Conservation (phyloP, 345 rosid species). For the Pistacia vera region DNA sequence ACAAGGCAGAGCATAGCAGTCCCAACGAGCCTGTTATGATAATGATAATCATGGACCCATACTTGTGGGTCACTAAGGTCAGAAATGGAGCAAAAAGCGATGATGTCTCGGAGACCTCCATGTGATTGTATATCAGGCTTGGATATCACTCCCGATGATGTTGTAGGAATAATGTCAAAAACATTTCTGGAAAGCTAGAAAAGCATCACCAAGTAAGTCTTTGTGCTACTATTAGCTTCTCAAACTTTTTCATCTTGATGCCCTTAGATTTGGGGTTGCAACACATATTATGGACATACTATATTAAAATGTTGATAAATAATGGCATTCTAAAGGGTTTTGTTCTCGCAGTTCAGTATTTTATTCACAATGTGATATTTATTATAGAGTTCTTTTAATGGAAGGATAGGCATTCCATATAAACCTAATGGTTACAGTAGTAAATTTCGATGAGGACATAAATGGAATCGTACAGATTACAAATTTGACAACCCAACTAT, state of each 20-base stretch:
- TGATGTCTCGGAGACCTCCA: slow-evolving; percentile 60
- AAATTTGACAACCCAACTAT: not conserved
- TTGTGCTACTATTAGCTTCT: not conserved
- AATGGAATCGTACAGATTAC: not conserved
- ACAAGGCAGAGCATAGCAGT: slow-evolving; percentile 34
- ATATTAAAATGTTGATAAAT: not conserved
- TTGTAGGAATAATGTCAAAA: slow-evolving; percentile 86
- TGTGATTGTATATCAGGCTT: slow-evolving; percentile 60
- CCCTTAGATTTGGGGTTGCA: not conserved
- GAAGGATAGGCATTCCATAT: slow-evolving; percentile 3
- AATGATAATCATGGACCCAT: slow-evolving; percentile 31
- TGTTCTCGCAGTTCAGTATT: not conserved
- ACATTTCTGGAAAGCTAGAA: slow-evolving; percentile 94
- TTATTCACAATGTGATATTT: not conserved
- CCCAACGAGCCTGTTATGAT: slow-evolving; percentile 38
- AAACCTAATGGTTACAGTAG: not conserved
- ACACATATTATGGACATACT: not conserved
- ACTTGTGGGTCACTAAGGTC: slow-evolving; percentile 27
- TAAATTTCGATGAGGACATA: not conserved
- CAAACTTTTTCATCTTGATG: not conserved
- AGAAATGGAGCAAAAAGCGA: slow-evolving; percentile 55
- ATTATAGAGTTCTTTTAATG: not conserved
- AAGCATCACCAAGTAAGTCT: slow-evolving; percentile 85
- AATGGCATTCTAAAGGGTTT: not conserved
- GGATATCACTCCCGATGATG: slow-evolving; percentile 80